phyloP scores from a whole-genome alignment of 768 basidiomycete genomes.

The Hypholoma sublateritium region DNA sequence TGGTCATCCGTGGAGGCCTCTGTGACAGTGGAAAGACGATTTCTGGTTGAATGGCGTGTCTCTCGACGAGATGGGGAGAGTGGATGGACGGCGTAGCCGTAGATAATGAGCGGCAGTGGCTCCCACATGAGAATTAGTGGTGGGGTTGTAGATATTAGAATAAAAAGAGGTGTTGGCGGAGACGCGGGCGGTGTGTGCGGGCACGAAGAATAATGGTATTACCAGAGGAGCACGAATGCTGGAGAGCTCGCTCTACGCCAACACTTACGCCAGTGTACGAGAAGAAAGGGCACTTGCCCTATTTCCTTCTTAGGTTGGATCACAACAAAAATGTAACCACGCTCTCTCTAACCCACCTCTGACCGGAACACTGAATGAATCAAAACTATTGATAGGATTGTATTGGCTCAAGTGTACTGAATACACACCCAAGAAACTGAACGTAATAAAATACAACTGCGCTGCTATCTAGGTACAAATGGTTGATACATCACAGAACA shows the following conservation, averaged over 20 bases:
- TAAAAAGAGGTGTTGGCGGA: background rate
- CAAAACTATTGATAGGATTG: background rate
- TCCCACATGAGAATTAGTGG: slow-evolving; percentile 40
- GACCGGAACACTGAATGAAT: slow-evolving; percentile 11
- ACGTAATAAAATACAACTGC: too few relatives aligned
- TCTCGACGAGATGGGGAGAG: slow-evolving; percentile 75
- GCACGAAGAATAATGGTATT: background rate
- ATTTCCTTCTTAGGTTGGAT: slow-evolving; percentile 16
- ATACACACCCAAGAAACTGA: too few relatives aligned
- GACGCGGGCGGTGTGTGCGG: slow-evolving; percentile 14
- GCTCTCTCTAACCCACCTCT: background rate
- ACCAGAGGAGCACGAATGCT: background rate
- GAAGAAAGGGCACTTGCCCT: slow-evolving; percentile 1
- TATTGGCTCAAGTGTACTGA: too few relatives aligned
- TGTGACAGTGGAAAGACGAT: slow-evolving; percentile 60
- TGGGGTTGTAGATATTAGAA: background rate
- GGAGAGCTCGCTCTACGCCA: background rate
- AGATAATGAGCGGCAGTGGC: slow-evolving; percentile 67
- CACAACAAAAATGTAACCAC: slow-evolving; percentile 8
- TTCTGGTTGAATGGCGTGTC: slow-evolving; percentile 57
- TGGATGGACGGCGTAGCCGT: slow-evolving; percentile 89
- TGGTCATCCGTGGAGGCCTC: slow-evolving; percentile 65
- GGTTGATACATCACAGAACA: too few relatives aligned
- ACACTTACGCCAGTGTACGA: background rate
- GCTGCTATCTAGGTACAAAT: too few relatives aligned